These are phyloP conservation scores for Aspergillus sp. DNA, from an alignment of 2,329 filamentous ascomycete species.

Conservation along the genomic window DNA sequence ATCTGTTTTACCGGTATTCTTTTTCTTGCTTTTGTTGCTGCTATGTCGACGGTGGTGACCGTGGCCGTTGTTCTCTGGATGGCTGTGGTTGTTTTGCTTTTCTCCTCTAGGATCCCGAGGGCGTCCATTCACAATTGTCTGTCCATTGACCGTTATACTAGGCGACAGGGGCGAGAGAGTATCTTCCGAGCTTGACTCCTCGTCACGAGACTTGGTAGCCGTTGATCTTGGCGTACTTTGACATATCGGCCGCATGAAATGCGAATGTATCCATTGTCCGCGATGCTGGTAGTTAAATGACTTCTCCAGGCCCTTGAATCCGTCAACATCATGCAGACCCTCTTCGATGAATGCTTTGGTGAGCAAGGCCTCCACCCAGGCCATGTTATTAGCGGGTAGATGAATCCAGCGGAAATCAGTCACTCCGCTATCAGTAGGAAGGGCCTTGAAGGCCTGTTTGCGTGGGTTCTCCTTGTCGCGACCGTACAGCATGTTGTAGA, in stretches of 20 bases:
- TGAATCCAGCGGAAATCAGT: constrained; percentile 50
- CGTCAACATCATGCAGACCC: constrained; percentile 55
- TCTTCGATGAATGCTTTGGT: constrained; percentile 60
- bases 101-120: constrained; percentile 8
- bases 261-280: constrained; percentile 51
- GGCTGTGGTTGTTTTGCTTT: no score
- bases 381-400: constrained; percentile 48
- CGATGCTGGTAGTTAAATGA: constrained; percentile 58
- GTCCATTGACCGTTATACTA: constrained; percentile 16
- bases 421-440: constrained; percentile 41
- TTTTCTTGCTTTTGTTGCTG: constrained; percentile 16
- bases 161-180: constrained; percentile 4
- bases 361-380: constrained; percentile 58
- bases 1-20: constrained; percentile 21
- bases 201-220: constrained; percentile 9
- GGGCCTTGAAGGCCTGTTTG: constrained; percentile 43
- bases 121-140: constrained; percentile 1
- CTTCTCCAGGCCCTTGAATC: constrained; percentile 56
- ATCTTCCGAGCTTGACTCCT: constrained; percentile 28
- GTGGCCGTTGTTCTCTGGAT: neutral
- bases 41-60: constrained; percentile 1
- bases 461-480: constrained; percentile 40
- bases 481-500: constrained; percentile 49
- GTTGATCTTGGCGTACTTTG: constrained; percentile 41
- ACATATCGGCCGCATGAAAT: constrained; percentile 57